phyloP scores from a whole-genome alignment of 805 yeast genomes.

The Candida maris region DNA sequence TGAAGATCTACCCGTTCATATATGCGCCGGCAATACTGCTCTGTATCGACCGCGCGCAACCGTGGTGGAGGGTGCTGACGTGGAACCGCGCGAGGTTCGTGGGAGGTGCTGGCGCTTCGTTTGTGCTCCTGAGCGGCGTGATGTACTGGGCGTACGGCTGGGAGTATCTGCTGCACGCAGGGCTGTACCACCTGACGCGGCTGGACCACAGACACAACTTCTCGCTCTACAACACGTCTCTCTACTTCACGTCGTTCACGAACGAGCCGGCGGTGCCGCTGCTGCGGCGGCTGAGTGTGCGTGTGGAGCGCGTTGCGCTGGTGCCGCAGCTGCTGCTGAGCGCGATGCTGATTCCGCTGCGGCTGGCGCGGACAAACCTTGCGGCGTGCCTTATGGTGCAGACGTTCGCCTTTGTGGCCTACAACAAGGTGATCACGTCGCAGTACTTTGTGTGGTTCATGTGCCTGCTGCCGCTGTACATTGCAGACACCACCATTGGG shows the following conservation, averaged over 20 bases:
- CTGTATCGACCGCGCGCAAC: slow-evolving; percentile 24
- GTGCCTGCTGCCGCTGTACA: slow-evolving; percentile 72
- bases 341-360: slow-evolving; percentile 54
- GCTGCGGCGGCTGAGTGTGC: slow-evolving; percentile 9
- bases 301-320: slow-evolving; percentile 56
- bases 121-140: slow-evolving; percentile 43
- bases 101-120: slow-evolving; percentile 38
- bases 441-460: slow-evolving; percentile 96
- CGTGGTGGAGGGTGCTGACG: slow-evolving; percentile 40
- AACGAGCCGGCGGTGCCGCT: slow-evolving; percentile 11
- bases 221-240: slow-evolving; percentile 73
- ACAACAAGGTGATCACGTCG: slow-evolving; percentile 83
- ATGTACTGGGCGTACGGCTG: slow-evolving; percentile 73
- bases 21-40: slow-evolving; percentile 71
- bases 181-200: slow-evolving; percentile 76
- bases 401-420: slow-evolving; percentile 72
- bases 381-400: slow-evolving; percentile 64
- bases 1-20: slow-evolving; percentile 88
- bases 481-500: slow-evolving; percentile 43
- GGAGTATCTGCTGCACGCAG: slow-evolving; percentile 74
- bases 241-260: slow-evolving; percentile 57
- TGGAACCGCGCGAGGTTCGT: slow-evolving; percentile 40
- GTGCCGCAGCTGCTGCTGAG: slow-evolving; percentile 74
- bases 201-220: slow-evolving; percentile 95
- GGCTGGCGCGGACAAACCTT: slow-evolving; percentile 38